These are phyloP conservation scores for Lentinula detonsa DNA, from an alignment of 768 basidiomycete species.

Conservation along the genomic window DNA sequence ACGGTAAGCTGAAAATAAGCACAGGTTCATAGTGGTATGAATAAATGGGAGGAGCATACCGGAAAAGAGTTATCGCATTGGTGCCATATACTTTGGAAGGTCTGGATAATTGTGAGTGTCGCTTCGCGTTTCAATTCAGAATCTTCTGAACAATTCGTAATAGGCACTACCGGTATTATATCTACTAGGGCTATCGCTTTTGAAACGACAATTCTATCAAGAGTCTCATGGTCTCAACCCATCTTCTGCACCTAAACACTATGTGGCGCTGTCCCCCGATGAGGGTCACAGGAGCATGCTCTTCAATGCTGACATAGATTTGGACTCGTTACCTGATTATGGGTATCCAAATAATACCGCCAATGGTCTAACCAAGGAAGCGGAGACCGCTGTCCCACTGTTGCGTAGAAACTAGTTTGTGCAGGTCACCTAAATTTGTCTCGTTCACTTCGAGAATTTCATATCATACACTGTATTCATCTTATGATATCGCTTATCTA, in stretches of 20 bases:
- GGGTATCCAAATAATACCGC: neutral
- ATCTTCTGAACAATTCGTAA: neutral
- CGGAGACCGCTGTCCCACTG: neutral
- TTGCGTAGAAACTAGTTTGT: neutral
- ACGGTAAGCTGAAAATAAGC: neutral
- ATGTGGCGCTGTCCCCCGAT: constrained; percentile 5
- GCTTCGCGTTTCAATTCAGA: neutral
- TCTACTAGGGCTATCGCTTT: neutral
- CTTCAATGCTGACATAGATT: neutral
- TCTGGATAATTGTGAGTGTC: constrained; percentile 39
- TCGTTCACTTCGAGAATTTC: no score
- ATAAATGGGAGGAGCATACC: constrained; percentile 34
- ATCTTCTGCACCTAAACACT: neutral
- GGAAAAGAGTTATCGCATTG: constrained; percentile 27
- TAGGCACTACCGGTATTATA: constrained; percentile 1
- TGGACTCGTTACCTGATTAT: neutral
- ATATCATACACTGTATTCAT: no score
- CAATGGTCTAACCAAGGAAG: neutral
- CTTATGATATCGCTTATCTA: no score
- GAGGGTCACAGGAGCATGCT: neutral
- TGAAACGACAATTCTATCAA: constrained; percentile 7
- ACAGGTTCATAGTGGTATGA: constrained; percentile 37
- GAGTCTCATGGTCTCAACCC: constrained; percentile 1
- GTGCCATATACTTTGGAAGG: constrained; percentile 36
- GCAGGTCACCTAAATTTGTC: no score